Base-by-base conservation (phyloP, 2,329 filamentous ascomycete species). In the Ambrosiella xylebori region DNA sequence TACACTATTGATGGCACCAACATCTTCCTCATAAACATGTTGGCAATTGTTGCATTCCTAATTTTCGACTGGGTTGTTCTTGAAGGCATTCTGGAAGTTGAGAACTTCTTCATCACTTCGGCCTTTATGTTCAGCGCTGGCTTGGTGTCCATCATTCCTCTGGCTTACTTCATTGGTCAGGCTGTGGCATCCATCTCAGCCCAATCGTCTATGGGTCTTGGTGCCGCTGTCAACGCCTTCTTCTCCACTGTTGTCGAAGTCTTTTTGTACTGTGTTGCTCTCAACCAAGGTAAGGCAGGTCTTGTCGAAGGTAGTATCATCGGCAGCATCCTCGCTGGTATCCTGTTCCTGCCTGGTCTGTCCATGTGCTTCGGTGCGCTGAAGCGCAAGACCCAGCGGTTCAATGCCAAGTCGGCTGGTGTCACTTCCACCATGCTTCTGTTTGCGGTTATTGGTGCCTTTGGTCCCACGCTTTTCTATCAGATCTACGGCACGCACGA, bases 291-390 rank as follows among this genome's bases (percentile, higher is more conserved):
- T 62, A 98, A 98, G 70, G 85, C 85, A 1, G 84, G 86, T 65
- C 80, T 98, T 38, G 93, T 98, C 1, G 93, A 98, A 70, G 93
- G 93, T 54, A 96, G 90, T 71, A 89, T 98, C 64, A 88, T 98
- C 61, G 93, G 93, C 61, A 98, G 93, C 69, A 96, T 98, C 61
- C 96, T 98, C 68, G 91, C 91, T 3, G 93, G 93, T 72, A 87
- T 98, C 50, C 76, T 98, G 12, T 95, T 98, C 68, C 76, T 98
- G 51, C 93, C 93, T 0, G 93, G 93, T 1, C 69, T 98, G 39
- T 97, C 91, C 59, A 98, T 98, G 93, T 98, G 93, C 70, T 98
- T 96, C 66, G 93, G 93, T 50, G 94, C 94, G 15, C 84, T 98
- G 67, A 95, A 95, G 73, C 84, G 94, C 65, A 98, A 98, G 73